phyloP scores from a whole-genome alignment of 192 early-diverging fungal genomes.

The Diversispora epigaea region DNA sequence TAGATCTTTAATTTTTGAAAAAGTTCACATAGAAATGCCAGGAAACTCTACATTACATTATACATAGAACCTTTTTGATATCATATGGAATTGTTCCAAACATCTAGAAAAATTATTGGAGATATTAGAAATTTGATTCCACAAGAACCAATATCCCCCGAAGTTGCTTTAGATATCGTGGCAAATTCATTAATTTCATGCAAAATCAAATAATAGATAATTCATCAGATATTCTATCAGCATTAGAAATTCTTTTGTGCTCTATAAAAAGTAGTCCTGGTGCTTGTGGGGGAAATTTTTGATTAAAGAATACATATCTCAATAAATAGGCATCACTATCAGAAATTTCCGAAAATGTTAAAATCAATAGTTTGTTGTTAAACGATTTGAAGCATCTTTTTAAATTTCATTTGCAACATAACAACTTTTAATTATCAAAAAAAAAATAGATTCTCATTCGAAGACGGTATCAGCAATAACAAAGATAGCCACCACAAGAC shows the following conservation, averaged over 20 bases:
- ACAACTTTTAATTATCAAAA: no score
- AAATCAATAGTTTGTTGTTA: not conserved
- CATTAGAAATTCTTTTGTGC: constrained; percentile 33
- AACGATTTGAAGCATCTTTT: not conserved
- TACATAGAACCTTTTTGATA: constrained; percentile 30
- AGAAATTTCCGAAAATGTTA: not conserved
- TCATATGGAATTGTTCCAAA: constrained; percentile 33
- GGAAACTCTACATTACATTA: constrained; percentile 2
- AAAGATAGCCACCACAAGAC: no score
- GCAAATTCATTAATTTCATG: not conserved
- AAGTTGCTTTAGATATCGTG: not conserved
- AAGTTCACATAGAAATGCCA: constrained; percentile 23
- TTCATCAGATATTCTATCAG: constrained; percentile 21
- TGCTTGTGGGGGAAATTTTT: constrained; percentile 13
- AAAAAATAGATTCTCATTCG: no score
- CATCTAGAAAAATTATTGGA: constrained; percentile 14
- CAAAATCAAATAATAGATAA: not conserved
- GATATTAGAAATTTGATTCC: constrained; percentile 25
- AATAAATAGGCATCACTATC: constrained; percentile 30
- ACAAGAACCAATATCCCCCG: constrained; percentile 19
- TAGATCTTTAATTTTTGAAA: constrained; percentile 17
- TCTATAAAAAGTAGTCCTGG: constrained; percentile 27
- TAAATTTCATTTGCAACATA: no score
- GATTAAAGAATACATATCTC: constrained; percentile 21
- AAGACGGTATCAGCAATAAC: no score